Percentiles rank a stretch among this genome's conserved stretches.
Conservation (phyloP, 371 early-diverging fungal genomes). For the Nematocida ausubeli region DNA sequence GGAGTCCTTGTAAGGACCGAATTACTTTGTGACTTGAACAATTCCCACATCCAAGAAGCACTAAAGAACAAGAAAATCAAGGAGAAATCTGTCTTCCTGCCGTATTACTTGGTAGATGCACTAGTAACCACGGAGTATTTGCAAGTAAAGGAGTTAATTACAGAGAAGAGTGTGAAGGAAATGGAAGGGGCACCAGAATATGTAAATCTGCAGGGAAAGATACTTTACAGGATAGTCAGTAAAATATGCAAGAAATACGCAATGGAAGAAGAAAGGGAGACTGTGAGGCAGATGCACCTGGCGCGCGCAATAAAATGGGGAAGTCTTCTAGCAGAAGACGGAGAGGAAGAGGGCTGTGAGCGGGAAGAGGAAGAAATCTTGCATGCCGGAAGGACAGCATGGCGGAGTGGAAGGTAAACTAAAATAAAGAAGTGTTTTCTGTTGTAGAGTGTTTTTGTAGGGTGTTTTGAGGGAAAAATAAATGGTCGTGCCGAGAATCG, state of each 20-base stretch:
- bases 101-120: slow-evolving; percentile 47
- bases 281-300: slow-evolving; percentile 18
- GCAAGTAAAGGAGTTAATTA: not conserved
- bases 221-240: not conserved
- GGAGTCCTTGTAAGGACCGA: slow-evolving; percentile 4
- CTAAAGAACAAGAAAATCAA: slow-evolving; percentile 11
- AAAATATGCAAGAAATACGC: not conserved
- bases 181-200: slow-evolving; percentile 47
- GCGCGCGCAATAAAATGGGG: not conserved
- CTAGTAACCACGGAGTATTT: slow-evolving; percentile 26
- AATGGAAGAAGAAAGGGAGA: not conserved
- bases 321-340: not conserved
- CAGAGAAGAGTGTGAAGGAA: not conserved
- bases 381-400: not conserved
- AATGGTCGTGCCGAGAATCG: slow-evolving; percentile 60
- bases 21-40: not conserved
- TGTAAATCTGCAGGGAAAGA: not conserved
- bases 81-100: slow-evolving; percentile 27
- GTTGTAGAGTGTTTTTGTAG: too few species aligned
- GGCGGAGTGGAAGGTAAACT: not conserved
- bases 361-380: slow-evolving; percentile 45
- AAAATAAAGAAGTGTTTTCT: too few species aligned
- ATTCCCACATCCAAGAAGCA: slow-evolving; percentile 4
- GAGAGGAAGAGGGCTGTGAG: not conserved
- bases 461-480: slow-evolving; percentile 13